These are phyloP conservation scores for Chrysoporthe puriensis DNA, from an alignment of 2,329 filamentous ascomycete species.

Conservation along the genomic window DNA sequence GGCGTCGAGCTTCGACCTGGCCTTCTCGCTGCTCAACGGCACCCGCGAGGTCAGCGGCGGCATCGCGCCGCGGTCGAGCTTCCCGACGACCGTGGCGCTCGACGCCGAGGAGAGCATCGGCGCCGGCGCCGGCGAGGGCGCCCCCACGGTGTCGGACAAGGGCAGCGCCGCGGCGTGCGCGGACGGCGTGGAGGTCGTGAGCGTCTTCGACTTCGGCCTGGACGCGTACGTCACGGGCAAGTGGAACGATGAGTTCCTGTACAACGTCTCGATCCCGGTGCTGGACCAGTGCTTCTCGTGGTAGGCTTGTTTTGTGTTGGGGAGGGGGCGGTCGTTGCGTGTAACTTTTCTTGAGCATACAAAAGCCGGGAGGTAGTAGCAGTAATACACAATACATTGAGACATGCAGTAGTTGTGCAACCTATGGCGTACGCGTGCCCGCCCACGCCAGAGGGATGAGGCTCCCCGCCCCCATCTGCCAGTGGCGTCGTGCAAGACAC, in stretches of 20 bases:
- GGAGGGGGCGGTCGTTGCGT: neutral
- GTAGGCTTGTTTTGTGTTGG: constrained; percentile 1
- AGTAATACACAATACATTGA: neutral
- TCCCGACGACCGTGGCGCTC: constrained; percentile 35
- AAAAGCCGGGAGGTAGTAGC: neutral
- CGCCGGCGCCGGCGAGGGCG: constrained; percentile 12
- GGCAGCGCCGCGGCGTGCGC: constrained; percentile 27
- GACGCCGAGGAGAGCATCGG: constrained; percentile 31
- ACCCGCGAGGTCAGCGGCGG: constrained; percentile 34
- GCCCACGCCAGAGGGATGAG: too few relatives aligned
- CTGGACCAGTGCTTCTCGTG: constrained; percentile 35
- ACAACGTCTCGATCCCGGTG: constrained; percentile 34
- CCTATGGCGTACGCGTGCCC: too few relatives aligned
- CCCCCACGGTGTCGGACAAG: constrained; percentile 35
- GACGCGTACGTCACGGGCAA: constrained; percentile 34
- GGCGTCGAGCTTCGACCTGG: constrained; percentile 31
- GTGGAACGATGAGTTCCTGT: constrained; percentile 34
- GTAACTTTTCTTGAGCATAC: neutral
- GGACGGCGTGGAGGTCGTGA: constrained; percentile 34
- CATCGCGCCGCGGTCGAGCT: constrained; percentile 34
- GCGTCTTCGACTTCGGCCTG: constrained; percentile 36
- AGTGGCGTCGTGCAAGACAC: too few relatives aligned
- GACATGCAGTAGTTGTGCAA: too few relatives aligned
- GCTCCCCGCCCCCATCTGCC: too few relatives aligned
- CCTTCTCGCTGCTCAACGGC: constrained; percentile 34